phyloP scores from a whole-genome alignment of 164 flowering plant species.

The Echeveria elegans region DNA sequence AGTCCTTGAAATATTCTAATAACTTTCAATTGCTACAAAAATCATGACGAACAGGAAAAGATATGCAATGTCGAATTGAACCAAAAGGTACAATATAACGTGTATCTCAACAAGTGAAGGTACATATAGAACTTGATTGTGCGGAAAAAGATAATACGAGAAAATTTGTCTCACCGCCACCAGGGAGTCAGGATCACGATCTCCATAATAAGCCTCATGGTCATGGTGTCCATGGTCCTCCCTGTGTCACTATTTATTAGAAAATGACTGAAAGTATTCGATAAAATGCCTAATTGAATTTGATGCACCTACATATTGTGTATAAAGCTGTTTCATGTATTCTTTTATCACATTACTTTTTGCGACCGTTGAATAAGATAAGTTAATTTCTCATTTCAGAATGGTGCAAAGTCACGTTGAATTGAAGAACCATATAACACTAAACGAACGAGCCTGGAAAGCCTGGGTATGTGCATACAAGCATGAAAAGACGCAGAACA shows the following conservation, averaged over 20 bases:
- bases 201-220: constrained; percentile 96
- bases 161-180: constrained; percentile 43
- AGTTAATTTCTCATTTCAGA: neutral
- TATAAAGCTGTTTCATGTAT: neutral
- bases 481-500: too few species aligned
- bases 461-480: too few species aligned
- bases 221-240: constrained; percentile 88
- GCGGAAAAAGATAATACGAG: neutral
- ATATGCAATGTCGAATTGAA: neutral
- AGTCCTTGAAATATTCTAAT: neutral
- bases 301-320: neutral
- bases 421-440: neutral
- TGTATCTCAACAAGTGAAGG: too few species aligned
- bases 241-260: constrained; percentile 30
- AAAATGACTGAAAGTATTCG: neutral
- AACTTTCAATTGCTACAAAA: neutral
- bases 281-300: neutral
- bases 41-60: too few species aligned
- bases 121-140: too few species aligned
- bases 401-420: neutral
- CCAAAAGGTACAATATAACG: neutral
- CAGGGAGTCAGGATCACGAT: constrained; percentile 88
- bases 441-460: neutral
- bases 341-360: too few species aligned
- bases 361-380: too few species aligned